phyloP scores from a whole-genome alignment of 2,329 filamentous ascomycete genomes.

The Xylariaceae sp. region DNA sequence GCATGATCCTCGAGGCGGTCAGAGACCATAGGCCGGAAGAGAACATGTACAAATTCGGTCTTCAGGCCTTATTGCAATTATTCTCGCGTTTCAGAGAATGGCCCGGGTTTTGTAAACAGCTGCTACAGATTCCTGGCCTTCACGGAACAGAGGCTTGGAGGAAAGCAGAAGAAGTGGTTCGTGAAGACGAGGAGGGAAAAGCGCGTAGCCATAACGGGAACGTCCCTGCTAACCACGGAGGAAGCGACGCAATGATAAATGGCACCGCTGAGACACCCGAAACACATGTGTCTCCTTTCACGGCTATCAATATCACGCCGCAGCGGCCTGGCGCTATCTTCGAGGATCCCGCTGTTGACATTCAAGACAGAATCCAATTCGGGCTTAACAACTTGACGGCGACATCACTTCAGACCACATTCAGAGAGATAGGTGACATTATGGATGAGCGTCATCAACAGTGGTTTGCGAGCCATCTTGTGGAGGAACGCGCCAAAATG shows the following conservation, averaged over 20 bases:
- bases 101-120: constrained; percentile 87
- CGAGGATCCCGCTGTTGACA: constrained; percentile 76
- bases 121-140: constrained; percentile 75
- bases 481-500: constrained; percentile 93
- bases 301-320: constrained; percentile 70
- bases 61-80: constrained; percentile 89
- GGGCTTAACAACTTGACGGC: constrained; percentile 95
- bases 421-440: constrained; percentile 71
- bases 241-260: constrained; percentile 56
- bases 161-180: constrained; percentile 75
- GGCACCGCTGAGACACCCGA: constrained; percentile 66
- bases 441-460: constrained; percentile 79
- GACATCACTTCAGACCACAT: constrained; percentile 77
- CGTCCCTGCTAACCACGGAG: constrained; percentile 32
- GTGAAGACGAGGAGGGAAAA: constrained; percentile 58
- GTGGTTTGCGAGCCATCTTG: constrained; percentile 94
- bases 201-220: constrained; percentile 51
- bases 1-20: constrained; percentile 96
- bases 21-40: constrained; percentile 76
- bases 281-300: constrained; percentile 64
- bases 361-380: constrained; percentile 91
- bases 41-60: constrained; percentile 96
- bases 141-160: constrained; percentile 79
- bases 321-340: constrained; percentile 58
- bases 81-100: constrained; percentile 80